These are phyloP conservation scores for Zoysia matrella DNA, from an alignment of 202 grass and related monocot species.

Conservation along the genomic window DNA sequence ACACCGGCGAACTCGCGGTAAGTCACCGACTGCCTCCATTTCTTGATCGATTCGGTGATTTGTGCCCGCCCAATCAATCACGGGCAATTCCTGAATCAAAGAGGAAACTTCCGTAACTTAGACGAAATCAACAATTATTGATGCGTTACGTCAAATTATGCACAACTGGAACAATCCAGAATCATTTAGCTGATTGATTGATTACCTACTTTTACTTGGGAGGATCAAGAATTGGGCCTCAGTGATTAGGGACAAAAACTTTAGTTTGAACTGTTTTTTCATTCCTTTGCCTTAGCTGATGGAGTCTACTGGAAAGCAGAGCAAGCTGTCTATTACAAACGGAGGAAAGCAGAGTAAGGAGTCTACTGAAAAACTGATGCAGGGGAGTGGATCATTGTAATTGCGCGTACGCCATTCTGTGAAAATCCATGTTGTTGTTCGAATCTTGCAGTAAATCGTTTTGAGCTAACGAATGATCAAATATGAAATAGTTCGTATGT, in stretches of 20 bases:
- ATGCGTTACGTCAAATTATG: slow-evolving; percentile 2
- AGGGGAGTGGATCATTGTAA: not conserved
- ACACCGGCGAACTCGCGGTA: slow-evolving; percentile 85
- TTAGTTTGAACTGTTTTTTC: not conserved
- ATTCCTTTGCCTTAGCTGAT: not conserved
- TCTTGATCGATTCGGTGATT: no score
- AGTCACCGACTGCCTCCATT: slow-evolving; percentile 8
- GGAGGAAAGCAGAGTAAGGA: no score
- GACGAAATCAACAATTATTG: slow-evolving; percentile 9
- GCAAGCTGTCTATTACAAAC: not conserved
- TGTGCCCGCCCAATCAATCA: not conserved
- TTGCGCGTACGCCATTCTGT: no score
- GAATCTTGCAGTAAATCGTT: no score
- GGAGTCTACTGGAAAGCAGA: not conserved
- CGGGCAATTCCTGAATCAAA: not conserved
- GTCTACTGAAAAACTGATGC: no score
- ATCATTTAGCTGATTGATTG: not conserved
- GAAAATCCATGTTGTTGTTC: no score
- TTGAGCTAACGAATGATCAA: no score
- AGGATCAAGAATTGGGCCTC: no score
- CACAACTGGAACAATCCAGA: slow-evolving; percentile 7
- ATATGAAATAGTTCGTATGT: no score
- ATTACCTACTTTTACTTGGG: not conserved
- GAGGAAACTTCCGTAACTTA: slow-evolving; percentile 1
- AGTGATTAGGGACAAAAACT: not conserved